Evolutionary conservation across 345 rosid species (phyloP).

Genomic region (Euphorbia lathyris): DNA sequence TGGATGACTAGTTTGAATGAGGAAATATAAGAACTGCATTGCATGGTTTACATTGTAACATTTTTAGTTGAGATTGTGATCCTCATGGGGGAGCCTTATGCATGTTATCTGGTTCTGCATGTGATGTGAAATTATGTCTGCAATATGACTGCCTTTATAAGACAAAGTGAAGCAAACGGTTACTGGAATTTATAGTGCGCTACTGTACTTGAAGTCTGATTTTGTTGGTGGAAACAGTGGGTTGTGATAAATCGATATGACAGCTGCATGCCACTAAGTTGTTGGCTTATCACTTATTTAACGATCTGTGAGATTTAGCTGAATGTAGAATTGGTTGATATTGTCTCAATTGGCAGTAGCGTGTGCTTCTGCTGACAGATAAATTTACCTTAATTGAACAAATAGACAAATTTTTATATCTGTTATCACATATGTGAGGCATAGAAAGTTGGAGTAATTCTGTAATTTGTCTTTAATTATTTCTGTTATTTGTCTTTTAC

Average conservation of each 20-base stretch:
- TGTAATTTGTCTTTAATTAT: too few relatives aligned
- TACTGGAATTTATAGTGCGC: background rate
- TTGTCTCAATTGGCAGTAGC: background rate
- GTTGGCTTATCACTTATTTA: too few relatives aligned
- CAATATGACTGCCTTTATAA: background rate
- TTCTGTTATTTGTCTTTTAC: too few relatives aligned
- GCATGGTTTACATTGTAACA: background rate
- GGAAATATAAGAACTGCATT: background rate
- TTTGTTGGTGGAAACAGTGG: background rate
- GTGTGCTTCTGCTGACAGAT: background rate
- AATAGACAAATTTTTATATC: background rate
- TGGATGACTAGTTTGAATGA: background rate
- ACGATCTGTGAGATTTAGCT: background rate
- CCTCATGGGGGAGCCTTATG: background rate
- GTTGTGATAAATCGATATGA: background rate
- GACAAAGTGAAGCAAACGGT: background rate
- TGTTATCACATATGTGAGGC: too few relatives aligned
- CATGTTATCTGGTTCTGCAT: background rate
- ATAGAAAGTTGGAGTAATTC: too few relatives aligned
- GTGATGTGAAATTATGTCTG: background rate
- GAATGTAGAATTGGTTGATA: background rate
- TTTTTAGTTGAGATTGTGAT: background rate
- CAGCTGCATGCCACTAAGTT: background rate
- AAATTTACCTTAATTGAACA: background rate
- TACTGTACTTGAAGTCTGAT: background rate